phyloP scores from a whole-genome alignment of 2,329 filamentous ascomycete species.

The Xylariomycetidae sp. region DNA sequence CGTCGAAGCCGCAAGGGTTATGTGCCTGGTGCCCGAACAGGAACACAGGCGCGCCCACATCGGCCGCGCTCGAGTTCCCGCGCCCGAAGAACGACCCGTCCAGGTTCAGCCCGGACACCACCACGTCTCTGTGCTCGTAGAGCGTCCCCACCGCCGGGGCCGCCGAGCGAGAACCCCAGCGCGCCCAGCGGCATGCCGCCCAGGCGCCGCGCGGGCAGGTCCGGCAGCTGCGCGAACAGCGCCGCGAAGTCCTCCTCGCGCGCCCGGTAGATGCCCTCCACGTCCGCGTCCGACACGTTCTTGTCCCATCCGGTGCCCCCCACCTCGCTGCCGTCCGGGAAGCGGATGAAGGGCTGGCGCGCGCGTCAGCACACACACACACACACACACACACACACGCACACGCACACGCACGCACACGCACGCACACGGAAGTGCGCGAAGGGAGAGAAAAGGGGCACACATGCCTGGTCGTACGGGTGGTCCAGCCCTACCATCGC shows the following conservation, averaged over 20 bases:
- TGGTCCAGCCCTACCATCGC: not conserved
- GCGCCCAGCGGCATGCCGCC: slow-evolving; percentile 2
- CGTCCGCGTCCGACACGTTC: not conserved
- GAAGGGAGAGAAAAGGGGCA: too few relatives aligned
- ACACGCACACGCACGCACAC: too few relatives aligned
- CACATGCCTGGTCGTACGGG: not conserved
- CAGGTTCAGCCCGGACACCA: not conserved
- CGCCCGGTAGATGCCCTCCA: slow-evolving; percentile 5
- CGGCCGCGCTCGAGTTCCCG: not conserved
- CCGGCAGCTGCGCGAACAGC: slow-evolving; percentile 1
- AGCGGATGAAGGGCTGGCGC: not conserved
- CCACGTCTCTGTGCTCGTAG: slow-evolving; percentile 2
- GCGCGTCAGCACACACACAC: too few relatives aligned
- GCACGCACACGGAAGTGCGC: too few relatives aligned
- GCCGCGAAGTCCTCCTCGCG: slow-evolving; percentile 2
- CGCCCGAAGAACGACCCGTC: not conserved
- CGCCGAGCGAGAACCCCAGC: slow-evolving; percentile 1
- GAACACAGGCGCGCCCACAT: slow-evolving; percentile 1
- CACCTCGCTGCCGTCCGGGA: not conserved
- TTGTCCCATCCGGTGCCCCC: not conserved
- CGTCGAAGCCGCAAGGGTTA: not conserved
- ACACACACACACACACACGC: too few relatives aligned
- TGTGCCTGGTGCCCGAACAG: slow-evolving; percentile 4
- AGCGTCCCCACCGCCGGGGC: slow-evolving; percentile 3
- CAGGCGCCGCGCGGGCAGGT: not conserved